Conservation (phyloP, 192 early-diverging fungal genomes). For the Diversispora eburnea region DNA sequence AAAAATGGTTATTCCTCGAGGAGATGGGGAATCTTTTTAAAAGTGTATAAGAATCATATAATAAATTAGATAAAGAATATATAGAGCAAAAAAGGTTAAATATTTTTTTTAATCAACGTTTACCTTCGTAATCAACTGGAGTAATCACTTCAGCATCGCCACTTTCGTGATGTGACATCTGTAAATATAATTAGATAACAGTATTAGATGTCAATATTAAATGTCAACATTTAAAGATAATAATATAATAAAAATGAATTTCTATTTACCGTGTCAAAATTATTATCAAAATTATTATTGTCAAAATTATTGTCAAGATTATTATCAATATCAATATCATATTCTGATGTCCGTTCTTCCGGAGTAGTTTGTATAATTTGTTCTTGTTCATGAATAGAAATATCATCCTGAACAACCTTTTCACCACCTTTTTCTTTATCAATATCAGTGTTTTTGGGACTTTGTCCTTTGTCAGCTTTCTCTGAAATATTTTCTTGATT, state of each 20-base stretch:
- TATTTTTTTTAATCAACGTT: not conserved
- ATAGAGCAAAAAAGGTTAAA: not conserved
- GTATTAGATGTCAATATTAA: not conserved
- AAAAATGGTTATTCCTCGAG: constrained; percentile 15
- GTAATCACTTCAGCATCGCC: no score
- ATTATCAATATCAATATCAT: not conserved
- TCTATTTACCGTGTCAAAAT: not conserved
- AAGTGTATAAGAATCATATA: not conserved
- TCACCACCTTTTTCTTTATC: not conserved
- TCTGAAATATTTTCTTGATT: not conserved
- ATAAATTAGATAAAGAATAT: not conserved
- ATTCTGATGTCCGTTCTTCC: not conserved
- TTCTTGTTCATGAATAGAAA: no score
- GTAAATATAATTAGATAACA: not conserved
- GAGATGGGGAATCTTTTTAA: not conserved
- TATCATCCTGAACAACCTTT: not conserved
- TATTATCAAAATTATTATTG: not conserved
- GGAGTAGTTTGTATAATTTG: no score
- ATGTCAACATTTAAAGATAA: not conserved
- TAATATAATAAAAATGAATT: not conserved
- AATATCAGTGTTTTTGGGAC: not conserved
- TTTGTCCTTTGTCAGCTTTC: not conserved
- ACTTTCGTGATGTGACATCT: not conserved
- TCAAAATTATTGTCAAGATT: not conserved
- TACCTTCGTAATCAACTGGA: not conserved